Conservation (phyloP, 1,139 yeast species). For the Taphrina confusa region DNA sequence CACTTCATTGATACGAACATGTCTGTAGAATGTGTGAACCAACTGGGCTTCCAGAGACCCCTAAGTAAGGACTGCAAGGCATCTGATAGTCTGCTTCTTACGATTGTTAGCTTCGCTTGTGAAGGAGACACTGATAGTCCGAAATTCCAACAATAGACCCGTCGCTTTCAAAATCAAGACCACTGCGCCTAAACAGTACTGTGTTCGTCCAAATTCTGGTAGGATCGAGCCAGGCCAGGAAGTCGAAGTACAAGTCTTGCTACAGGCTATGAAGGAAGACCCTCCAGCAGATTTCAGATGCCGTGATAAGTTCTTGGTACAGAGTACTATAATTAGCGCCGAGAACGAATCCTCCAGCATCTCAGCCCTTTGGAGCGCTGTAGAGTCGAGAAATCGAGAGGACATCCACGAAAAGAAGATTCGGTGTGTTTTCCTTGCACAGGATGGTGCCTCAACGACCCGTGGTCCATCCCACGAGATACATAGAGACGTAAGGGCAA, state of each 20-base stretch:
- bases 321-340: constrained; percentile 67
- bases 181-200: constrained; percentile 82
- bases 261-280: constrained; percentile 78
- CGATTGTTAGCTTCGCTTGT: constrained; percentile 24
- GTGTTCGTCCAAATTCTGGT: constrained; percentile 38
- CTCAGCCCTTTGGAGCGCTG: constrained; percentile 57
- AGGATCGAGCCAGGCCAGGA: constrained; percentile 39
- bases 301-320: constrained; percentile 88
- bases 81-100: background rate
- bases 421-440: constrained; percentile 63
- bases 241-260: constrained; percentile 52
- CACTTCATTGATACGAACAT: constrained; percentile 2
- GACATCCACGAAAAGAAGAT: constrained; percentile 71
- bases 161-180: constrained; percentile 96
- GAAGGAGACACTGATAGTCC: constrained; percentile 36
- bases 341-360: constrained; percentile 39
- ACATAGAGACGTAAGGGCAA: constrained; percentile 1
- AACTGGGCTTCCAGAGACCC: constrained; percentile 37
- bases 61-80: constrained; percentile 18
- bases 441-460: constrained; percentile 18
- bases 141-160: constrained; percentile 46
- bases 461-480: constrained; percentile 11
- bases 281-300: constrained; percentile 73
- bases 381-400: constrained; percentile 64
- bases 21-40: constrained; percentile 36